A percentile compares a stretch with the other conserved stretches of the same genome.
These are phyloP conservation scores for Ehretia macrophylla DNA, from an alignment of 257 asterid genomes.

Conservation along the genomic window DNA sequence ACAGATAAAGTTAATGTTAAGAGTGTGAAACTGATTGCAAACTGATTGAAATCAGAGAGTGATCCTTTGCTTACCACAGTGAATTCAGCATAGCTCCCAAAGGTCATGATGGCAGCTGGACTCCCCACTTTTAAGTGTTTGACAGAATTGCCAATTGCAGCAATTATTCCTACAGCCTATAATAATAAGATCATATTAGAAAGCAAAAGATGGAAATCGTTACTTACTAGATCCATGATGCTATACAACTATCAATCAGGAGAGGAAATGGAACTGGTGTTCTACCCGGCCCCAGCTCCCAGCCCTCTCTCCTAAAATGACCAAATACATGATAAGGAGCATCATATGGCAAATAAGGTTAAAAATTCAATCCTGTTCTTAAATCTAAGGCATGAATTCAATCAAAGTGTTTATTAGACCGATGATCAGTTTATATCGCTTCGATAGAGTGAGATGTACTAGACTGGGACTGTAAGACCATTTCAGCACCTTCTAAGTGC, in stretches of 20 bases:
- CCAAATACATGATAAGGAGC: no score
- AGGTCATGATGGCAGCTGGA: conserved; percentile 94
- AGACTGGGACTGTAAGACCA: no score
- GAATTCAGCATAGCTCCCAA: conserved; percentile 86
- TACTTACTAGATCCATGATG: not conserved
- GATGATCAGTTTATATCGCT: not conserved
- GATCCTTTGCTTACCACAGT: conserved; percentile 41
- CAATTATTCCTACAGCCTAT: conserved; percentile 95
- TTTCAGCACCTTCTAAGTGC: no score
- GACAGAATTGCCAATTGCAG: conserved; percentile 87
- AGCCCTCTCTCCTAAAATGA: no score
- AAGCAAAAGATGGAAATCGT: not conserved
- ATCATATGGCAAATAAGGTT: no score
- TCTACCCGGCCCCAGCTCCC: no score
- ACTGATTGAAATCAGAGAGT: not conserved
- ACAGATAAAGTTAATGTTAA: conserved; percentile 1
- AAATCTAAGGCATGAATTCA: no score
- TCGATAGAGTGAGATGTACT: no score
- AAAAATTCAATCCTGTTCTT: no score
- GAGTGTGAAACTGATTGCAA: not conserved
- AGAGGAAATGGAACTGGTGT: no score
- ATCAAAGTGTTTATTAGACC: not conserved
- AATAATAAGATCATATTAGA: conserved; percentile 8
- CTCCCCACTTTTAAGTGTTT: conserved; percentile 76
- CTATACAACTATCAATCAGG: no score